Evolutionary conservation across 306 rosid species (phyloP), one percentile per base, ranked within the genome.

Genomic region (Vigna reflexopilosa): DNA sequence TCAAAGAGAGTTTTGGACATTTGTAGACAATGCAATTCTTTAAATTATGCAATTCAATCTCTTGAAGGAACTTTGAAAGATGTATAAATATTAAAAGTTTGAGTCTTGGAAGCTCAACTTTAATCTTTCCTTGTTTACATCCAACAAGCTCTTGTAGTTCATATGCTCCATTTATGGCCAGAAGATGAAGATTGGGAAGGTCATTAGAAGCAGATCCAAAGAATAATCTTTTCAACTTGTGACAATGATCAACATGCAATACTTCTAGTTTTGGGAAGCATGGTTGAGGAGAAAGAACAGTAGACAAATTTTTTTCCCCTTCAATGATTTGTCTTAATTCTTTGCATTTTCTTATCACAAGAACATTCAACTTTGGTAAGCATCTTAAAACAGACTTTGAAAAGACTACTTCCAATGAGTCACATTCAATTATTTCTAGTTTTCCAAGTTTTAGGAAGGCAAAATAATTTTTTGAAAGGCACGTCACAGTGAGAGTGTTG

Each of bases 51-150:
- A 68, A 20, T 54, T 61, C 81, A 32, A 20, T 34, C 75, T 24
- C 78, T 62, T 34, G 79, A 24, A 28, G 7, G 10, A 76, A 73
- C 28, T 16, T 71, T 47, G 73, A 22, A 5, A 84, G 72, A 9
- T 62, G 34, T 1, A 0, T 13, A n/a, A 83, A 59, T 38, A 24
- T 48, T 3, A 45, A 17, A 55, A 22, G 45, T 36, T 75, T 67
- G n/a, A 83, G 50, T 11, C 34, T 61, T 52, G 84, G 82, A 57
- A 80, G 67, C 32, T 22, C 47, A 42, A 63, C 51, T 47, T 76
- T 38, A 30, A 0, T 82, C 14, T 40, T 2, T 20, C 7, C 70
- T 15, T 38, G 42, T 52, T 45, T 54, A 47, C 1, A n/a, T 4
- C 20, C 44, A 4, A 73, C 32, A 0, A 80, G 34, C 2, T 55